Evolutionary conservation across 768 basidiomycete genomes (phyloP).

Genomic region (Psilocybe cyanescens): DNA sequence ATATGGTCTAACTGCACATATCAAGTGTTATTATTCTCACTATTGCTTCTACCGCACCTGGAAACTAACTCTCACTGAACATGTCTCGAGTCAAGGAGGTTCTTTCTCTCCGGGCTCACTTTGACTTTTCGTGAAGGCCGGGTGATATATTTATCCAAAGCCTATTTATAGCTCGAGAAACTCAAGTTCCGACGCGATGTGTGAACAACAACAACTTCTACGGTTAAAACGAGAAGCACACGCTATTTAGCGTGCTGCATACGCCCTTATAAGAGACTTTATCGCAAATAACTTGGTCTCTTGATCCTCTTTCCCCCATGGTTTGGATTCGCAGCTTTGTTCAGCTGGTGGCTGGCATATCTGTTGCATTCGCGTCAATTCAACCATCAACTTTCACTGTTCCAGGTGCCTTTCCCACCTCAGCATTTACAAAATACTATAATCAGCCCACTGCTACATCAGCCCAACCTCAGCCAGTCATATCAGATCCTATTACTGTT

Average conservation of each 20-base stretch:
- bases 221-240: background rate
- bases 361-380: constrained; percentile 23
- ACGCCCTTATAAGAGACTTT: background rate
- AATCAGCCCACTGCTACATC: constrained; percentile 75
- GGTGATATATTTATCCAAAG: background rate
- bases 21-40: no score
- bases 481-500: constrained; percentile 73
- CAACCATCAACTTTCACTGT: constrained; percentile 55
- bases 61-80: no score
- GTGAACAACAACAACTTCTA: constrained; percentile 1
- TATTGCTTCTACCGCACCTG: no score
- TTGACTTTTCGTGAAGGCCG: background rate
- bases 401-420: constrained; percentile 68
- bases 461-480: constrained; percentile 76
- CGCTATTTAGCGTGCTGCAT: background rate
- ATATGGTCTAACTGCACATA: no score
- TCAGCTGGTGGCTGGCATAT: background rate
- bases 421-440: constrained; percentile 66
- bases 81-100: background rate
- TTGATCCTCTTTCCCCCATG: background rate
- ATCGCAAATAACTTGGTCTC: background rate
- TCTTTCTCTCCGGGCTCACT: background rate
- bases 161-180: constrained; percentile 10
- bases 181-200: constrained; percentile 11
- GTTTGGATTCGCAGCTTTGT: background rate